Evolutionary conservation across 164 flowering plant species (phyloP).

Genomic region (Vitis labrusca): DNA sequence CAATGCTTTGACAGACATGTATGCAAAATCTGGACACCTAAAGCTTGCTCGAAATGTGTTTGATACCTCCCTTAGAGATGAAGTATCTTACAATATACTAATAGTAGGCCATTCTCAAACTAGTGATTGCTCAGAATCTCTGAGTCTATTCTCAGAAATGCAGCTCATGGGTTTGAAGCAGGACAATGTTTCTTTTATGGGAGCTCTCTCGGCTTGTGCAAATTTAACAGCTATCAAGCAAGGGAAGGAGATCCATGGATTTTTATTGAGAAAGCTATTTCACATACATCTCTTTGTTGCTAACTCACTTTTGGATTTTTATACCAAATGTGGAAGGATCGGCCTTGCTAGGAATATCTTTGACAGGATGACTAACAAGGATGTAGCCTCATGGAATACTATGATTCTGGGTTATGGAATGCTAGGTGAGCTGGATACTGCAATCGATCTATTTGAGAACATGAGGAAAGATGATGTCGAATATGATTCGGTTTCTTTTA

Average conservation of each 20-base stretch:
- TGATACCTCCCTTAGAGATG: constrained; percentile 19
- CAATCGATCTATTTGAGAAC: constrained; percentile 23
- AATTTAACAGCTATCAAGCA: constrained; percentile 29
- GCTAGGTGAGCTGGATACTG: constrained; percentile 26
- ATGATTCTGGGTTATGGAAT: constrained; percentile 35
- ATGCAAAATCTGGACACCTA: constrained; percentile 28
- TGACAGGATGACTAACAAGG: constrained; percentile 20
- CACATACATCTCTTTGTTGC: constrained; percentile 26
- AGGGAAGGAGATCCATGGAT: constrained; percentile 34
- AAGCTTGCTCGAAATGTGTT: constrained; percentile 26
- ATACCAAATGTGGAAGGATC: constrained; percentile 31
- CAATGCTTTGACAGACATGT: constrained; percentile 37
- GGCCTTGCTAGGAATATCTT: constrained; percentile 21
- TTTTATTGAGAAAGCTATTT: constrained; percentile 14
- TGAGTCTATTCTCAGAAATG: constrained; percentile 32
- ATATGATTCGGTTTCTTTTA: constrained; percentile 28
- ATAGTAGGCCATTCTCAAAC: constrained; percentile 29
- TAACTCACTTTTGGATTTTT: constrained; percentile 31
- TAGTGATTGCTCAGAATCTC: constrained; percentile 23
- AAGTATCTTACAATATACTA: constrained; percentile 29
- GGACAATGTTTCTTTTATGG: constrained; percentile 28
- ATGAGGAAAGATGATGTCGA: constrained; percentile 19
- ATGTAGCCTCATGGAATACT: constrained; percentile 32
- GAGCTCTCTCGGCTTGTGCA: constrained; percentile 33
- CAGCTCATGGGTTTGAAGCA: constrained; percentile 14